Evolutionary conservation across 495 filamentous ascomycete genomes (phyloP).

Genomic region (Tuber umbilicatum): DNA sequence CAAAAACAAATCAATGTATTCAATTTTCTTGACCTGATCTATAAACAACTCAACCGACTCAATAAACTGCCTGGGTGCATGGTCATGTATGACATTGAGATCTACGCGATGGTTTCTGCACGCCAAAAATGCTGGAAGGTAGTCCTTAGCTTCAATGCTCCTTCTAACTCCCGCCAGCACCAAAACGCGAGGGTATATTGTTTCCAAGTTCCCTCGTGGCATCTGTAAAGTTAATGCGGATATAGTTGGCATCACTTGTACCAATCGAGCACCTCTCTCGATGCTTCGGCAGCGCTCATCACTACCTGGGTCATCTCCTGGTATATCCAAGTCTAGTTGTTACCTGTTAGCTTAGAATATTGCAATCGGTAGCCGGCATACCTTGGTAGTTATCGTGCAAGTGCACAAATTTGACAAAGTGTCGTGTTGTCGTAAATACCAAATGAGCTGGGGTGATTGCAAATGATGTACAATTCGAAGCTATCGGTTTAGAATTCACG

Average conservation of each 20-base stretch:
- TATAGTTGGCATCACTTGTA: slow-evolving; percentile 81
- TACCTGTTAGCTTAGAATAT: slow-evolving; percentile 14
- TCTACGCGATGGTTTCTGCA: slow-evolving; percentile 92
- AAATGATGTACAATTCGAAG: slow-evolving; percentile 86
- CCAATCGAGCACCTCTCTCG: slow-evolving; percentile 77
- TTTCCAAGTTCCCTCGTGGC: slow-evolving; percentile 92
- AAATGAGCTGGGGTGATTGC: slow-evolving; percentile 73
- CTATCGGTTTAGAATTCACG: slow-evolving; percentile 64
- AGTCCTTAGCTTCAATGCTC: slow-evolving; percentile 70
- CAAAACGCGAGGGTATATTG: slow-evolving; percentile 85
- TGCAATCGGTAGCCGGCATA: slow-evolving; percentile 43
- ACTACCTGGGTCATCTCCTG: slow-evolving; percentile 77
- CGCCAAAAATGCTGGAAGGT: slow-evolving; percentile 72
- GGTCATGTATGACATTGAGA: slow-evolving; percentile 96
- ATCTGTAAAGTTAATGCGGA: slow-evolving; percentile 82
- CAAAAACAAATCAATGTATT: slow-evolving; percentile 85
- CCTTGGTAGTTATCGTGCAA: slow-evolving; percentile 56
- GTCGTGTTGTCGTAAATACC: slow-evolving; percentile 82
- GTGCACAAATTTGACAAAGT: slow-evolving; percentile 90
- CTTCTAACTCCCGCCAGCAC: slow-evolving; percentile 80
- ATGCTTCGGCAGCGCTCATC: slow-evolving; percentile 91
- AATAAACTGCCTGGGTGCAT: slow-evolving; percentile 76
- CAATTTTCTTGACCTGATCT: slow-evolving; percentile 74
- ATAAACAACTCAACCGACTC: slow-evolving; percentile 67
- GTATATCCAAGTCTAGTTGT: slow-evolving; percentile 61